A percentile compares a stretch with the other conserved stretches of the same genome.
These are phyloP conservation scores for Neurospora sp. DNA, from an alignment of 495 filamentous ascomycete species.

Conservation along the genomic window DNA sequence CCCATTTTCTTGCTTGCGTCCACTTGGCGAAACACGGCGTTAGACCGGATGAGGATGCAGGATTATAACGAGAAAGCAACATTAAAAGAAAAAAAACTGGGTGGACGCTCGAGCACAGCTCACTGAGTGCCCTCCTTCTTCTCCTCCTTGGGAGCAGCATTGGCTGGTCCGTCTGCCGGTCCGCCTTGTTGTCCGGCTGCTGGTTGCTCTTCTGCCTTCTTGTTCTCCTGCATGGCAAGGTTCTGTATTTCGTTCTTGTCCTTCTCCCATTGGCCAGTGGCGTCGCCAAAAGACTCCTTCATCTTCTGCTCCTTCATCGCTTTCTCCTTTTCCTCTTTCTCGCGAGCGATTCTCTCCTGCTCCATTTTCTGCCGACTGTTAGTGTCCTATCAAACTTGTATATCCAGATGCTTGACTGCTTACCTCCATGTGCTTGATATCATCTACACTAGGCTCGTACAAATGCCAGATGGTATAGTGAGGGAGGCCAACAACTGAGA, in stretches of 20 bases:
- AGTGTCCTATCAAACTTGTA: conserved; percentile 6
- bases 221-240: conserved; percentile 46
- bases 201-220: conserved; percentile 16
- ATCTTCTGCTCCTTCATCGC: conserved; percentile 55
- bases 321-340: conserved; percentile 62
- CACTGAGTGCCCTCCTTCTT: background rate
- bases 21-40: background rate
- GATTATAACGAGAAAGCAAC: background rate
- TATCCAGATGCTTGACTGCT: conserved; percentile 7
- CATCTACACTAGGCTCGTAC: conserved; percentile 95
- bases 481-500: conserved; percentile 91
- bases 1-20: background rate
- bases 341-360: conserved; percentile 58
- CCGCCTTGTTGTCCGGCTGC: conserved; percentile 7
- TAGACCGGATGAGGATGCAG: background rate
- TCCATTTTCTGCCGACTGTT: conserved; percentile 63
- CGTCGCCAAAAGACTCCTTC: conserved; percentile 59
- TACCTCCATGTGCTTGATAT: conserved; percentile 92
- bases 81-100: background rate
- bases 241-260: conserved; percentile 70
- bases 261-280: conserved; percentile 66
- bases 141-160: conserved; percentile 5
- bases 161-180: background rate
- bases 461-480: conserved; percentile 99
- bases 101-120: background rate